Evolutionary conservation across 2,329 filamentous ascomycete genomes (phyloP), one percentile per base, ranked within the genome.

Genomic region (Hymenoscyphus occultus): DNA sequence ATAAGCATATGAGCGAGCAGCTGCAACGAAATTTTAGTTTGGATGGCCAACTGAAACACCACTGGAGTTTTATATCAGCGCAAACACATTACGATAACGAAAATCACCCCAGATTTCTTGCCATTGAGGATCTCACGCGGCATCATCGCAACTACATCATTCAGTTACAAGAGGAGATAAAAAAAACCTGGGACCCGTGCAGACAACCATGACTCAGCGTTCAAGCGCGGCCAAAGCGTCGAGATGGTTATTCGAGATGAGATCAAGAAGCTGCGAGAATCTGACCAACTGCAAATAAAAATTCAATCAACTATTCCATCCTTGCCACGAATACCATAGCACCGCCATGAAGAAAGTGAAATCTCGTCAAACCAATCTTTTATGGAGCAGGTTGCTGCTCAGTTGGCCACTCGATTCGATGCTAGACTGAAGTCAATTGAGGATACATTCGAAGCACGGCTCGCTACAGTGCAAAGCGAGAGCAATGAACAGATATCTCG

Each of bases 1-100:
- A 51, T 19, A 51, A 51, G 13, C 45, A 51, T 19, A 51, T 51
- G 45, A 51, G n/a, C n/a, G 45, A 51, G 19, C 45, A 51, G 45
- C 22, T 51, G n/a, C 7, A 51, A 22, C 45, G 19, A 22, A 51
- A 51, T 28, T 22, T 51, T 19, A 19, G 22, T 19, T 51, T 51
- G 19, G n/a, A 51, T 10, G 12, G 45, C n/a, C 19, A 51, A 19
- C 22, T 51, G 22, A 51, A 51, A 22, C n/a, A 51, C 22, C 45
- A 51, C 45, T 28, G 45, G 45, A 12, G 45, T 3, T 28, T 28
- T 28, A 51, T 51, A 22, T 51, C 45, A 51, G 45, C 14, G 16
- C 42, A 19, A n/a, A n/a, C n/a, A 22, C 42, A 28, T n/a, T 51
- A 51, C 45, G 28, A 51, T 5, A 28, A n/a, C n/a, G n/a, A 51